Evolutionary conservation across 441 rosid species (phyloP), one percentile per base, ranked within the genome.

Genomic region (Iberis amara): DNA sequence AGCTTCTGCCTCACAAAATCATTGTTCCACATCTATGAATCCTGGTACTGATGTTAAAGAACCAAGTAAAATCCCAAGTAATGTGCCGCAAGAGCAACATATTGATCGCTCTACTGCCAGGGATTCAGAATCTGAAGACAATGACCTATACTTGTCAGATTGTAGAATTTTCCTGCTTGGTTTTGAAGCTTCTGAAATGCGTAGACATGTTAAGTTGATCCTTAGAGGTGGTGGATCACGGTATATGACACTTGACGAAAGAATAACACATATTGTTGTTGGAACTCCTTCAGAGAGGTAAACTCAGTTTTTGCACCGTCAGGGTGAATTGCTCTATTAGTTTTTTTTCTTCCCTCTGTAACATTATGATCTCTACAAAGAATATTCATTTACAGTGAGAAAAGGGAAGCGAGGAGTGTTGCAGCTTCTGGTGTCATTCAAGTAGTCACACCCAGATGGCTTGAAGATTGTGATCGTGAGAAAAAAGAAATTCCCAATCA

Each of bases 241-340:
- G 47, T 87, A 79, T 75, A 66, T 79, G 69, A 66, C 71, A 21
- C 62, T 71, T 48, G 75, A 73, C 57, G 92, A 83, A 56, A 80
- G 79, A 71, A 77, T 94, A 77, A 94, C 99, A 7, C 99, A 94
- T 50, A 78, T 94, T 45, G 58, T 94, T 50, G 84, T 89, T 62
- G 96, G 97, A 68, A 71, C 75, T 70, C 97, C 89, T 46, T 81
- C 99, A 47, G 99, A 94, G 69, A 65, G 61, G 99, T 89, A 81
- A 86, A 79, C 10, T 1, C 45, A 40, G 6, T 52, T 52, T 65
- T 45, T 46, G 15, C 45, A 45, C 14, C 68, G 66, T 75, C 80
- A 52, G 66, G 68, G 48, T 45, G 61, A 73, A 85, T 57, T 41
- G 13, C 44, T 4, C 41, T 35, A 28, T 45, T 13, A 30, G 21